A percentile compares a stretch with the other conserved stretches of the same genome.
These are phyloP conservation scores for Arabidopsis suecica DNA, from an alignment of 345 rosid species.

Conservation along the genomic window DNA sequence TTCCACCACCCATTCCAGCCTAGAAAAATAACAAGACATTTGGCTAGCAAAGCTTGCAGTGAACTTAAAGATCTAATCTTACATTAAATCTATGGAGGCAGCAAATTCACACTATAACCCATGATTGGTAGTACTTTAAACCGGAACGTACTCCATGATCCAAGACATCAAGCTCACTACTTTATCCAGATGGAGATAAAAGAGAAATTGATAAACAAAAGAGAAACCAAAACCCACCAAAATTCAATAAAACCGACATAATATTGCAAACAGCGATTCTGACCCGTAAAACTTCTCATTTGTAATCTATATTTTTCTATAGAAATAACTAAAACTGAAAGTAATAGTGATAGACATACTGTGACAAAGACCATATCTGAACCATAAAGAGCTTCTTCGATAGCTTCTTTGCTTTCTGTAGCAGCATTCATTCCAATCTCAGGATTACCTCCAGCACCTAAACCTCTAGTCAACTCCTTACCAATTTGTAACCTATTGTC, in stretches of 20 bases:
- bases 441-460: constrained; percentile 95
- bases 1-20: constrained; percentile 99
- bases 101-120: neutral
- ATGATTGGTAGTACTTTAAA: neutral
- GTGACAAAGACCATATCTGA: constrained; percentile 95
- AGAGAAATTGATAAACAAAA: neutral
- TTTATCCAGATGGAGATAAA: neutral
- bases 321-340: neutral
- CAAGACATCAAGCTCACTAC: neutral
- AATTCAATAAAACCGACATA: neutral
- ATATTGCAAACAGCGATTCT: neutral
- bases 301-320: neutral
- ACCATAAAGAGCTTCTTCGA: constrained; percentile 85
- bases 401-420: constrained; percentile 77
- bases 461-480: constrained; percentile 90
- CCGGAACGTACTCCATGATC: neutral
- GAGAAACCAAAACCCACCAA: neutral
- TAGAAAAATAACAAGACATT: constrained; percentile 36
- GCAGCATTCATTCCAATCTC: constrained; percentile 96
- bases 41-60: neutral
- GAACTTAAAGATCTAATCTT: neutral
- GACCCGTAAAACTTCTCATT: neutral
- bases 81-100: neutral
- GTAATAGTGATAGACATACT: constrained; percentile 52
- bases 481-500: constrained; percentile 85